Percentiles rank a stretch among this genome's conserved stretches.
These are phyloP conservation scores for Pascua guehoae DNA, from an alignment of 1,284 basidiomycete species.

Conservation along the genomic window DNA sequence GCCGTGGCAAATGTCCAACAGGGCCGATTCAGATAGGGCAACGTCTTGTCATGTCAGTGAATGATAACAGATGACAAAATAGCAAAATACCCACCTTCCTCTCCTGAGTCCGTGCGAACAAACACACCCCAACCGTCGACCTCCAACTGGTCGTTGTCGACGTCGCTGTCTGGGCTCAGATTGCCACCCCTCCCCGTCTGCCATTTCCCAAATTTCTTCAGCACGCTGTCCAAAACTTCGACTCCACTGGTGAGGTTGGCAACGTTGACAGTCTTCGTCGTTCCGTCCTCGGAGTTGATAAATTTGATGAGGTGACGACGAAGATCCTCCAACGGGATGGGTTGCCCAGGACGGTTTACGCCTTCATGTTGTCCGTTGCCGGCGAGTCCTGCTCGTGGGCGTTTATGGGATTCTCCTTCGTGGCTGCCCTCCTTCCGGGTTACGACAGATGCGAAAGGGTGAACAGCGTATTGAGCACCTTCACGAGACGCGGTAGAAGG, in stretches of 20 bases:
- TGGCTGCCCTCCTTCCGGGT: neutral
- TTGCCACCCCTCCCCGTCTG: conserved; percentile 22
- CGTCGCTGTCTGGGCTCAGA: conserved; percentile 47
- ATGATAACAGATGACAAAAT: neutral
- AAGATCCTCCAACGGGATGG: conserved; percentile 69
- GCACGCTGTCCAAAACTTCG: conserved; percentile 77
- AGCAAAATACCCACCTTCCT: conserved; percentile 53
- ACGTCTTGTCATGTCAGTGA: conserved; percentile 52
- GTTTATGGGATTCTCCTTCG: neutral
- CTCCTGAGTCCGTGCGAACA: conserved; percentile 62
- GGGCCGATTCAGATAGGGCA: conserved; percentile 75
- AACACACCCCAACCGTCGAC: conserved; percentile 81
- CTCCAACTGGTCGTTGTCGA: conserved; percentile 59
- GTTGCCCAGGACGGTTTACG: conserved; percentile 10
- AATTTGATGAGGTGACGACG: conserved; percentile 81
- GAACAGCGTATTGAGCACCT: conserved; percentile 10
- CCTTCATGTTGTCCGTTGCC: too few species aligned
- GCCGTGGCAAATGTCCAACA: conserved; percentile 80
- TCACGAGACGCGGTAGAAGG: neutral
- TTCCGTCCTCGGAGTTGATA: conserved; percentile 68
- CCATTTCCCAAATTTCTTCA: conserved; percentile 81
- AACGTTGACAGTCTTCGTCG: conserved; percentile 73
- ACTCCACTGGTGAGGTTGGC: conserved; percentile 71
- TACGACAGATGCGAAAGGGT: conserved; percentile 35
- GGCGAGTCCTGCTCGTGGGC: neutral